A percentile compares a stretch with the other conserved stretches of the same genome.
Evolutionary conservation across 805 yeast genomes (phyloP).

Genomic region (Torulaspora maleeae): DNA sequence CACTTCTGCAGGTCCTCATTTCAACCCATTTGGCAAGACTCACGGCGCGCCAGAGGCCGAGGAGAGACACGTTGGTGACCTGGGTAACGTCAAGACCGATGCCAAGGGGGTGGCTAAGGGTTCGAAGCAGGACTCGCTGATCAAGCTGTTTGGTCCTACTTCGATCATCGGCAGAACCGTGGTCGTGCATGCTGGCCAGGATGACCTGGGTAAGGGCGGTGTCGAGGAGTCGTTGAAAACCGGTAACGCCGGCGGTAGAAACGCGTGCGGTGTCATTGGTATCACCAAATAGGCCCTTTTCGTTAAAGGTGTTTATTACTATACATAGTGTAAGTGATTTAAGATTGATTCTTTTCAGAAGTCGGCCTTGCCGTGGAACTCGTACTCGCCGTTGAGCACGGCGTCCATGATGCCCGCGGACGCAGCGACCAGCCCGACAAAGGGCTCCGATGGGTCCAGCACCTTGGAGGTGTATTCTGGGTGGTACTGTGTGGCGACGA

Average conservation of each 20-base stretch:
- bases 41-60: constrained; percentile 85
- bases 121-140: constrained; percentile 64
- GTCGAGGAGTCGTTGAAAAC: constrained; percentile 87
- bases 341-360: constrained; percentile 21
- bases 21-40: constrained; percentile 81
- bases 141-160: constrained; percentile 81
- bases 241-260: constrained; percentile 97
- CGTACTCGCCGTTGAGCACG: constrained; percentile 43
- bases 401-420: constrained; percentile 75
- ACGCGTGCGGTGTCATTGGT: constrained; percentile 98
- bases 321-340: constrained; percentile 3
- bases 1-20: constrained; percentile 97
- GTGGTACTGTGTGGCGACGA: constrained; percentile 94
- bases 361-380: constrained; percentile 26
- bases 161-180: constrained; percentile 93
- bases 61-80: constrained; percentile 62
- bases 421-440: constrained; percentile 94
- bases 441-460: constrained; percentile 92
- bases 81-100: constrained; percentile 91
- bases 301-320: background rate
- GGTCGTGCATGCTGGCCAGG: constrained; percentile 87
- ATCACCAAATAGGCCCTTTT: constrained; percentile 19
- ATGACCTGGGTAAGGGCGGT: constrained; percentile 94
- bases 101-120: constrained; percentile 90
- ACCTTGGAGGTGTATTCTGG: constrained; percentile 98